Base-by-base conservation (phyloP, 495 filamentous ascomycete species). In the Aspergillus sclerotiicarbonarius region DNA sequence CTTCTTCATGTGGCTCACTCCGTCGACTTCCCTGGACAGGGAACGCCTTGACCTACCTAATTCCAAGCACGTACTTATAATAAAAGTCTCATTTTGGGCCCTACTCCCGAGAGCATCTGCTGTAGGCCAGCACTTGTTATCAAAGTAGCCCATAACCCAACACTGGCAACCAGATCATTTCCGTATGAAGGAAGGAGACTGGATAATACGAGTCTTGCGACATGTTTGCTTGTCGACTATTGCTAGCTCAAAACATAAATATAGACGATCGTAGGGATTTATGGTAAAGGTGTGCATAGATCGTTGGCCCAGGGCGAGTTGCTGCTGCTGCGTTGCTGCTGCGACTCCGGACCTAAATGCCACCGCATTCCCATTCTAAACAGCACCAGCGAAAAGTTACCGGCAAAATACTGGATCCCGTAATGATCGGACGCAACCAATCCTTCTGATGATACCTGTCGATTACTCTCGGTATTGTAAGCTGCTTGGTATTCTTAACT, bases 311-410 rank as follows among this genome's bases (percentile, higher is more conserved):
- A 53, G 33, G 15, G 44, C 33, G 21, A 39, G 29, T 13, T 29
- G 33, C 8, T 20, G 33, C 8, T 20, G 29, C 16, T 13, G 37
- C 6, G 45, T 4, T 32, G 16, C n/a, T 45, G 49, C 19, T 6
- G 25, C 25, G 15, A 20, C 30, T 3, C 2, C 33, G 20, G 37
- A 25, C 5, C 25, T 53, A 59, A 66, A 66, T 66, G 63, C 63
- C 63, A 66, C 63, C 29, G 37, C 57, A 62, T 61, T 59, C 60
- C 63, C 37, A 21, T 20, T 50, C 48, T 54, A 66, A 66, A 66
- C 60, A 56, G 57, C 63, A 61, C 63, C 51, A 12, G 10, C 15
- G 21, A 33, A 56, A 54, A 25, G 25, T 57, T 60, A 63, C 59
- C 49, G 30, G 46, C 39, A 51, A 56, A 58, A 60, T 62, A 65